These are phyloP conservation scores for Insectozyma bohioensis DNA, from an alignment of 1,139 yeast genomes.

Conservation along the genomic window DNA sequence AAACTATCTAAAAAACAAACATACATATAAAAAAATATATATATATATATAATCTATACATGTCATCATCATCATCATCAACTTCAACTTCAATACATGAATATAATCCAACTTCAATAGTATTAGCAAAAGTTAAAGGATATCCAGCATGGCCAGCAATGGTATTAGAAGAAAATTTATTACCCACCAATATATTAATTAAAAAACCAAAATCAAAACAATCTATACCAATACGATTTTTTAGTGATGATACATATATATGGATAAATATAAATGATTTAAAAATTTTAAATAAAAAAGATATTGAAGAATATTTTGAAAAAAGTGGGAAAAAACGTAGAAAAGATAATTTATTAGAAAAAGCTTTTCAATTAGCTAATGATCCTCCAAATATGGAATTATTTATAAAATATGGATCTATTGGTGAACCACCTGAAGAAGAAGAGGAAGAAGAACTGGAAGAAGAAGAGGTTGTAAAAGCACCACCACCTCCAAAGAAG, in stretches of 20 bases:
- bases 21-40: background rate
- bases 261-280: conserved; percentile 55
- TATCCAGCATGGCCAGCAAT: conserved; percentile 85
- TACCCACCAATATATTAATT: conserved; percentile 53
- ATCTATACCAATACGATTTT: conserved; percentile 52
- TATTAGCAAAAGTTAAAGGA: conserved; percentile 73
- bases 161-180: conserved; percentile 56
- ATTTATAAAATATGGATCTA: conserved; percentile 45
- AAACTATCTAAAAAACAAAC: too few relatives aligned
- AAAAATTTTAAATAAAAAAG: conserved; percentile 24
- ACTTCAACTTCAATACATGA: conserved; percentile 3
- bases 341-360: conserved; percentile 35
- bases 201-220: conserved; percentile 46
- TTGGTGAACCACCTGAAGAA: conserved; percentile 31
- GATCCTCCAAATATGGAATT: conserved; percentile 45
- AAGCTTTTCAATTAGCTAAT: conserved; percentile 41
- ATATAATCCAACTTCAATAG: conserved; percentile 38
- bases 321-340: conserved; percentile 25
- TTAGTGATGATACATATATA: conserved; percentile 65
- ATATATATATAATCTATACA: too few relatives aligned
- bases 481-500: too few relatives aligned
- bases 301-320: conserved; percentile 29
- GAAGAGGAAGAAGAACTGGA: conserved; percentile 20
- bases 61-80: too few relatives aligned
- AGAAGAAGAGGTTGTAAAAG: conserved; percentile 18